These are phyloP conservation scores for Umbelopsis sp. DNA, from an alignment of 371 early-diverging fungal species.

Conservation along the genomic window DNA sequence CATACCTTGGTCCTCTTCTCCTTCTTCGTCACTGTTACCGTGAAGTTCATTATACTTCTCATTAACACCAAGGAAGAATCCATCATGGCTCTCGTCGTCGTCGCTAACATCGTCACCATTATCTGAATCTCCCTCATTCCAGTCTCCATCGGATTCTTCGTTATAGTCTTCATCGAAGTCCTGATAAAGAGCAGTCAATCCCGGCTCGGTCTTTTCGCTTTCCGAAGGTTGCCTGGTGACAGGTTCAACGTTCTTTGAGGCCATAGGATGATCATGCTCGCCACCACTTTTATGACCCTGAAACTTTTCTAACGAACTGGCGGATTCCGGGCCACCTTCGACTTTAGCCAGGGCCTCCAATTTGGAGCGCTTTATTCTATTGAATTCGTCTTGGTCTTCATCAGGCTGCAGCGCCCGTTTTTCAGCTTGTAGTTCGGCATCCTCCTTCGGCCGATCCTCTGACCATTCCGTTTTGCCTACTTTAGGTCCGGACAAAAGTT, in stretches of 20 bases:
- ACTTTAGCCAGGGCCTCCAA: background rate
- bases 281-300: too few relatives aligned
- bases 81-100: slow-evolving; percentile 35
- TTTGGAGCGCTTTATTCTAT: slow-evolving; percentile 5
- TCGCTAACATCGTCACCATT: slow-evolving; percentile 34
- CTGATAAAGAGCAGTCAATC: slow-evolving; percentile 19
- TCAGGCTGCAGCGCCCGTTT: background rate
- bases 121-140: slow-evolving; percentile 33
- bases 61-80: slow-evolving; percentile 29
- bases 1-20: slow-evolving; percentile 1
- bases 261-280: too few relatives aligned
- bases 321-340: background rate
- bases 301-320: background rate
- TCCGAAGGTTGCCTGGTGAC: too few relatives aligned
- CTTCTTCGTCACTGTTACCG: slow-evolving; percentile 26
- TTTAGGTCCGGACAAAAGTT: background rate
- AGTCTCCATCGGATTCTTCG: slow-evolving; percentile 55
- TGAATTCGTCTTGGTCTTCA: background rate
- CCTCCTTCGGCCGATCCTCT: background rate
- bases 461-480: background rate
- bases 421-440: background rate
- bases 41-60: slow-evolving; percentile 28
- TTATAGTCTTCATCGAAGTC: slow-evolving; percentile 43
- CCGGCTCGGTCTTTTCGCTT: background rate
- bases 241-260: background rate